Conservation (phyloP, 2,329 filamentous ascomycete genomes). For the Colletotrichum sidae region DNA sequence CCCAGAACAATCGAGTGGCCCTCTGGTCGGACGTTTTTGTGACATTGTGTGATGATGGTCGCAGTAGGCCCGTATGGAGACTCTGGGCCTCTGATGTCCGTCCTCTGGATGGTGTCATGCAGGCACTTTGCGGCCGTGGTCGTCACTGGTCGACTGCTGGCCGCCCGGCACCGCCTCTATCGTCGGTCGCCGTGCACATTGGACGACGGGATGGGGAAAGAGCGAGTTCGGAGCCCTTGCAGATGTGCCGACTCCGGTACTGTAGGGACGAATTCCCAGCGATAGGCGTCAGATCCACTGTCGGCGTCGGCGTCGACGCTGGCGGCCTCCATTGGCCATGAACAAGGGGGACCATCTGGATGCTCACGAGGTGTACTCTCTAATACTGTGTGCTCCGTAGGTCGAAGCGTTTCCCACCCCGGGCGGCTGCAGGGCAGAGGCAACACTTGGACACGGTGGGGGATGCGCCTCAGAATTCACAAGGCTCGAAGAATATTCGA, state of each 20-base stretch:
- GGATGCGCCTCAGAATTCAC: conserved; percentile 2
- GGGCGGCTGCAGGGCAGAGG: conserved; percentile 10
- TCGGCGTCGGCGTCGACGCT: background rate
- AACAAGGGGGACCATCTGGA: conserved; percentile 5
- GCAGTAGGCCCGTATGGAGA: conserved; percentile 20
- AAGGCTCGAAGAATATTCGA: conserved; percentile 7
- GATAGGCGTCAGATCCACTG: conserved; percentile 24
- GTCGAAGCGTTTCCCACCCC: too few species aligned
- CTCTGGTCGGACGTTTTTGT: conserved; percentile 38
- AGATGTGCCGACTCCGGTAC: conserved; percentile 11
- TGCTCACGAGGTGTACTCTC: conserved; percentile 7
- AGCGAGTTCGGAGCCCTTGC: conserved; percentile 32
- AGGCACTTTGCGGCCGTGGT: conserved; percentile 24
- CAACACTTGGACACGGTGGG: background rate
- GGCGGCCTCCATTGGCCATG: conserved; percentile 31
- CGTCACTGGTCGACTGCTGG: conserved; percentile 19
- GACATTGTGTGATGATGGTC: conserved; percentile 29
- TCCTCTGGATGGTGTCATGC: conserved; percentile 31
- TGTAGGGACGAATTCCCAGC: conserved; percentile 10
- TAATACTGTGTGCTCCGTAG: background rate
- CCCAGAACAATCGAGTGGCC: conserved; percentile 18
- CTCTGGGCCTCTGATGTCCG: too few species aligned
- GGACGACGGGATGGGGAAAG: conserved; percentile 19
- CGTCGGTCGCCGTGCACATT: conserved; percentile 3
- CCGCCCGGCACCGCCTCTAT: conserved; percentile 6